Percentiles rank a stretch among this genome's conserved stretches.
Evolutionary conservation across 495 filamentous ascomycete genomes (phyloP).

Genomic region (Xylaria bambusicola): DNA sequence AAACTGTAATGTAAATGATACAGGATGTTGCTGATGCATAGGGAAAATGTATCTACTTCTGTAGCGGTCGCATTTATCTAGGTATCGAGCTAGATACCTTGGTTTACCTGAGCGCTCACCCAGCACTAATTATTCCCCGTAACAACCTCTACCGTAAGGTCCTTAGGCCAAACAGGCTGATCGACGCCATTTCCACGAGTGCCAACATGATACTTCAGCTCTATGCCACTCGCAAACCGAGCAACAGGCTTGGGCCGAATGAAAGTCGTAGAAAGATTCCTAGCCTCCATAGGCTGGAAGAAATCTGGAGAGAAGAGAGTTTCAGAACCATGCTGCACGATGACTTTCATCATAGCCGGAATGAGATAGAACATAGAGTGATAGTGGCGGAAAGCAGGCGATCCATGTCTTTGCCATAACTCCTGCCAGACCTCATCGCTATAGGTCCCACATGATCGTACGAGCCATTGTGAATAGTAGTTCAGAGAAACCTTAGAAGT

Average conservation of each 20-base stretch:
- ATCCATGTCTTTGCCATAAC: constrained; percentile 19
- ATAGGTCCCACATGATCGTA: constrained; percentile 53
- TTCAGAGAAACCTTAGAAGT: constrained; percentile 43
- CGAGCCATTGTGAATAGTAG: constrained; percentile 61
- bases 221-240: constrained; percentile 7
- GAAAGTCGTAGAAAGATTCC: constrained; percentile 4
- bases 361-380: constrained; percentile 10
- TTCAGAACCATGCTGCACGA: neutral
- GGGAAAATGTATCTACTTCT: no score
- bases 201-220: constrained; percentile 20
- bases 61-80: no score
- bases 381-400: constrained; percentile 14
- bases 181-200: constrained; percentile 23
- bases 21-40: no score
- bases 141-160: constrained; percentile 21
- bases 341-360: constrained; percentile 5
- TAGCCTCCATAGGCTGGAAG: neutral
- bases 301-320: constrained; percentile 4
- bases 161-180: constrained; percentile 20
- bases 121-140: constrained; percentile 7
- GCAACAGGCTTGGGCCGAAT: constrained; percentile 14
- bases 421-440: constrained; percentile 23
- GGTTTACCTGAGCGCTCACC: no score
- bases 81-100: no score
- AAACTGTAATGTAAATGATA: no score